These are phyloP conservation scores for Tilletia indica DNA, from an alignment of 1,284 basidiomycete species.

Conservation along the genomic window DNA sequence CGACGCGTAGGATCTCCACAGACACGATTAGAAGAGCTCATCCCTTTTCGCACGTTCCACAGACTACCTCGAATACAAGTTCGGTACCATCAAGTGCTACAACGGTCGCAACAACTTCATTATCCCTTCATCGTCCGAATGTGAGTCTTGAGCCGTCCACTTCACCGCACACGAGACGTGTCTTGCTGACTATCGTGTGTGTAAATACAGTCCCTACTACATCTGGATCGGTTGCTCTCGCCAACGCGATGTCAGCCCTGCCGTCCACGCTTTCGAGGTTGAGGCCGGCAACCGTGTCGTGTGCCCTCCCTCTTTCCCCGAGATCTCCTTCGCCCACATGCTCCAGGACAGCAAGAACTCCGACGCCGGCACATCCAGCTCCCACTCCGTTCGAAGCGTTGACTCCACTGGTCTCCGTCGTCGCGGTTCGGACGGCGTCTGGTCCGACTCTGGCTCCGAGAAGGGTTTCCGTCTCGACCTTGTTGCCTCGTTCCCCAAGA, in stretches of 20 bases:
- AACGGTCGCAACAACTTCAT: slow-evolving; percentile 74
- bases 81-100: slow-evolving; percentile 67
- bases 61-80: slow-evolving; percentile 77
- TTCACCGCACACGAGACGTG: background rate
- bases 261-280: slow-evolving; percentile 68
- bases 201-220: slow-evolving; percentile 65
- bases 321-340: slow-evolving; percentile 36
- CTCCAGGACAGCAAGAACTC: slow-evolving; percentile 31
- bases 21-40: background rate
- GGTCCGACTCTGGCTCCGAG: slow-evolving; percentile 56
- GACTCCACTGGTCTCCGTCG: slow-evolving; percentile 48
- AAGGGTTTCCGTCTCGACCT: slow-evolving; percentile 46
- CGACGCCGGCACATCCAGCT: slow-evolving; percentile 20
- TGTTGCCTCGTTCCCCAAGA: slow-evolving; percentile 60
- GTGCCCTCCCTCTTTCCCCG: slow-evolving; percentile 53
- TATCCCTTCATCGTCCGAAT: slow-evolving; percentile 69
- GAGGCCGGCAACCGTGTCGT: slow-evolving; percentile 66
- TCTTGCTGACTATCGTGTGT: no score
- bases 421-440: slow-evolving; percentile 57
- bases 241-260: slow-evolving; percentile 65
- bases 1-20: background rate
- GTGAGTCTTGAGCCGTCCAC: slow-evolving; percentile 55
- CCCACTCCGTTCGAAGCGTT: slow-evolving; percentile 44
- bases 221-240: slow-evolving; percentile 75
- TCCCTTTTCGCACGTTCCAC: slow-evolving; percentile 16